Evolutionary conservation across 768 basidiomycete species (phyloP), one percentile per base, ranked within the genome.

Genomic region (Lyophyllum semitale): DNA sequence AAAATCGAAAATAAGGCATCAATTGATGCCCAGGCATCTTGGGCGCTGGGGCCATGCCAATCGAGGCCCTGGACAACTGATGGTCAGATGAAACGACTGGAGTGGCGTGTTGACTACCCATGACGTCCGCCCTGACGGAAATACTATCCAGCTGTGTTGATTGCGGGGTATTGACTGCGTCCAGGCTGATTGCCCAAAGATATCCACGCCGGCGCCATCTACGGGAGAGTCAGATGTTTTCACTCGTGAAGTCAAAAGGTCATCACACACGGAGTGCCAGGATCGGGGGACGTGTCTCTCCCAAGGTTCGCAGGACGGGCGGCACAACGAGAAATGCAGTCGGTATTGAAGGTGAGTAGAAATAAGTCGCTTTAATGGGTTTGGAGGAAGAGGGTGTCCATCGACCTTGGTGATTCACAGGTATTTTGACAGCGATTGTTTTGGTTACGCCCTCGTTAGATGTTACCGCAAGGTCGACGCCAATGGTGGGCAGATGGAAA

Each of bases 131-230:
- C 95, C 94, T n/a, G 84, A 81, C 0, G 94, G 90, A n/a, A 88
- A 71, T 18, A 95, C 72, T 9, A 89, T 72, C 95, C 95, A 97
- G 52, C 82, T 86, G 7, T 72, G 71, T 23, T 73, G 62, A 53
- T 85, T 84, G 6, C 76, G 73, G 1, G 85, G 82, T 12, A 95
- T 69, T 0, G 88, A 78, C 15, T 84, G 77, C 0, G 73, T 66
- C 89, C 89, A 94, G 55, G 87, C 84, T 0, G 76, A 59, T 25
- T 73, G 66, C 6, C 62, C 56, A 35, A 84, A 55, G 8, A 91
- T 79, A 56, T 94, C 87, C 4, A 91, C 91, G 1, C 94, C 94
- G 1, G 95, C 93, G 2, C 95, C 95, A 68, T 96, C 91, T 92
- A 58, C 29, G 38, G 38, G 37, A 43, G 3, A 54, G 20, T 54